Conservation (phyloP, 1,284 basidiomycete genomes). For the Trichosporon coremiiforme region DNA sequence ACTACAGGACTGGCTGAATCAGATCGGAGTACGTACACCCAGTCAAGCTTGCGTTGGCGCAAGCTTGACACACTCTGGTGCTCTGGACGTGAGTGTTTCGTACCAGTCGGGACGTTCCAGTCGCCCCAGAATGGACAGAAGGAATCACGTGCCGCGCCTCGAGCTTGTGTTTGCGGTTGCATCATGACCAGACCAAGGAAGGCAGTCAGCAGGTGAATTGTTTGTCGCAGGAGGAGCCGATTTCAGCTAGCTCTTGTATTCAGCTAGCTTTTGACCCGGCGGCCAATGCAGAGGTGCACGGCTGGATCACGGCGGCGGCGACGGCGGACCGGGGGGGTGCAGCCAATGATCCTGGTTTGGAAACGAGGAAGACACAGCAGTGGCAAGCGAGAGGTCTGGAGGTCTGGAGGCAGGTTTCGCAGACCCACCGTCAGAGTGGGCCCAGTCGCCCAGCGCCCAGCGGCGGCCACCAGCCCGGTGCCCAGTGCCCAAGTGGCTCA, state of each 20-base stretch:
- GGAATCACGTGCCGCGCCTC: background rate
- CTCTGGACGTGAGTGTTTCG: too few relatives aligned
- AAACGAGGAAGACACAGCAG: background rate
- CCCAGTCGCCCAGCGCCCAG: background rate
- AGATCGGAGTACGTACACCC: background rate
- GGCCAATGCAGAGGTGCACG: background rate
- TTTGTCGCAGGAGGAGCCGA: background rate
- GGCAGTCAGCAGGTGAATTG: background rate
- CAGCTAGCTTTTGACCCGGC: background rate
- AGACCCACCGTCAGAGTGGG: slow-evolving; percentile 6
- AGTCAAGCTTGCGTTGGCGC: too few relatives aligned
- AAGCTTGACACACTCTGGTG: too few relatives aligned
- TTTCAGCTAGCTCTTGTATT: slow-evolving; percentile 3
- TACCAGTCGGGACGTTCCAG: background rate
- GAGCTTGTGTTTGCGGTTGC: background rate
- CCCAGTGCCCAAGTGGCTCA: background rate
- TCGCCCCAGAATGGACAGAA: slow-evolving; percentile 2
- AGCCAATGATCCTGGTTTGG: background rate
- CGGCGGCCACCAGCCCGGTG: background rate
- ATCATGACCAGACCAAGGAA: background rate
- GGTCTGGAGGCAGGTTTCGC: background rate
- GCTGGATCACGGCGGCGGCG: background rate
- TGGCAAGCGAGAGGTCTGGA: too few relatives aligned
- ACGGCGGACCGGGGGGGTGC: background rate
- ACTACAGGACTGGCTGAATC: background rate